These are phyloP conservation scores for Trichoderma atroviride DNA, from an alignment of 2,329 filamentous ascomycete genomes.

Conservation along the genomic window DNA sequence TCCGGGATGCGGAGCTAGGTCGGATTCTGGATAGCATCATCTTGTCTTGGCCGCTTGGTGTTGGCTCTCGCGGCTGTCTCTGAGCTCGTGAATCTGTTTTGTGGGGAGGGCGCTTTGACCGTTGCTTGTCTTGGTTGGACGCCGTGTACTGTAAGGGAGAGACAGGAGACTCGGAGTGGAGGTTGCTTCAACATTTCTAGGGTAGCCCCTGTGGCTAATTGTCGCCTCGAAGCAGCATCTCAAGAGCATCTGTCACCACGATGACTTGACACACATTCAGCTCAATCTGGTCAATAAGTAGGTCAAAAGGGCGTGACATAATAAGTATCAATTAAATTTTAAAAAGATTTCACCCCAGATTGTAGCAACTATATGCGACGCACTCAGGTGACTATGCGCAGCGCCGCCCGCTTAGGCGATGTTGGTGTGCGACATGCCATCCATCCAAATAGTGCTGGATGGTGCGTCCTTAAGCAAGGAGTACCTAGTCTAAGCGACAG, in stretches of 20 bases:
- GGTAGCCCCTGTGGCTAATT: not conserved
- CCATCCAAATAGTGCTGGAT: not conserved
- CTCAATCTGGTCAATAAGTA: not conserved
- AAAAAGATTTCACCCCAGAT: no score
- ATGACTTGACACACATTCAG: not conserved
- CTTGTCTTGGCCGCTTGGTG: not conserved
- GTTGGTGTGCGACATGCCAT: not conserved
- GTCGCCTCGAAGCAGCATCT: not conserved
- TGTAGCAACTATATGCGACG: no score
- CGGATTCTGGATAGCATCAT: slow-evolving; percentile 18
- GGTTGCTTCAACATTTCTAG: not conserved
- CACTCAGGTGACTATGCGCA: not conserved
- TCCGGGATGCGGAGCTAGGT: slow-evolving; percentile 17
- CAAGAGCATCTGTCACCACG: not conserved
- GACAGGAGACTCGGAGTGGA: not conserved
- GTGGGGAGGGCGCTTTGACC: not conserved
- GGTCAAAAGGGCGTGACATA: not conserved
- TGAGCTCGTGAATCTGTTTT: not conserved
- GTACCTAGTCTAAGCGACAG: not conserved
- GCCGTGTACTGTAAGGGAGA: not conserved
- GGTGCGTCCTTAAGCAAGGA: not conserved
- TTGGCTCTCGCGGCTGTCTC: not conserved
- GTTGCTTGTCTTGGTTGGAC: not conserved
- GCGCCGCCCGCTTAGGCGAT: not conserved
- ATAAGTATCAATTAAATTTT: not conserved